Percentiles rank a stretch among this genome's conserved stretches.
phyloP scores from a whole-genome alignment of 352 stramenopile genomes.

The Aphanomyces euteiches region DNA sequence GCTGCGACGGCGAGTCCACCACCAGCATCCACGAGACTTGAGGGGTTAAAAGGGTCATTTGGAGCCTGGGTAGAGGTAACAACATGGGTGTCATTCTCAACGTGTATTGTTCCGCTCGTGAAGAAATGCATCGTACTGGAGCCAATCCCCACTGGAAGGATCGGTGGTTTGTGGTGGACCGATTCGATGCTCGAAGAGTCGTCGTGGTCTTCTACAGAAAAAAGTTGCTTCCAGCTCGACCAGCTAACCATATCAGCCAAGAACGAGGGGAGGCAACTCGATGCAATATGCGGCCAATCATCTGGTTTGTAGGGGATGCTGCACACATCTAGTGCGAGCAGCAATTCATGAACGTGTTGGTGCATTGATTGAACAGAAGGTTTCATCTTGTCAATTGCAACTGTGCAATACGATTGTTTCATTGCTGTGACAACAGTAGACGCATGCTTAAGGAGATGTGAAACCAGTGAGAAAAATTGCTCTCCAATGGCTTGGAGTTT shows the following conservation, averaged over 20 bases:
- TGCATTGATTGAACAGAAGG: conserved; percentile 38
- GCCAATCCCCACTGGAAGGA: conserved; percentile 49
- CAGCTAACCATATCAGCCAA: conserved; percentile 72
- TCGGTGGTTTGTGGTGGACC: conserved; percentile 41
- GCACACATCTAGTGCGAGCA: conserved; percentile 71
- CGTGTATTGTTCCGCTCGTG: neutral
- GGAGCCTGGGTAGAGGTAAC: neutral
- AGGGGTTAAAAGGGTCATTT: neutral
- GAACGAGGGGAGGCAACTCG: conserved; percentile 57
- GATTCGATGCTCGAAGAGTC: conserved; percentile 43
- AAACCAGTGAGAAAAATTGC: conserved; percentile 68
- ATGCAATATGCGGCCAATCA: conserved; percentile 60
- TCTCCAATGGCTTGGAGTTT: conserved; percentile 44
- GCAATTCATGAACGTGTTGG: conserved; percentile 58
- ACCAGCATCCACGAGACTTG: neutral
- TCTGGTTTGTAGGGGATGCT: conserved; percentile 63
- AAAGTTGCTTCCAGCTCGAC: conserved; percentile 65
- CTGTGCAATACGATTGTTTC: conserved; percentile 25
- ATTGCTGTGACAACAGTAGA: conserved; percentile 1
- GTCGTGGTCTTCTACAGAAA: conserved; percentile 45
- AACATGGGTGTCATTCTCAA: conserved; percentile 29
- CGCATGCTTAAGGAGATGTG: conserved; percentile 48
- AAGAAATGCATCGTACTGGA: conserved; percentile 14
- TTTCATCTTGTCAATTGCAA: conserved; percentile 27
- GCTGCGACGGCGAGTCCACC: conserved; percentile 68